These are phyloP conservation scores for Ganoderma sinense DNA, from an alignment of 1,284 basidiomycete species.

Conservation along the genomic window DNA sequence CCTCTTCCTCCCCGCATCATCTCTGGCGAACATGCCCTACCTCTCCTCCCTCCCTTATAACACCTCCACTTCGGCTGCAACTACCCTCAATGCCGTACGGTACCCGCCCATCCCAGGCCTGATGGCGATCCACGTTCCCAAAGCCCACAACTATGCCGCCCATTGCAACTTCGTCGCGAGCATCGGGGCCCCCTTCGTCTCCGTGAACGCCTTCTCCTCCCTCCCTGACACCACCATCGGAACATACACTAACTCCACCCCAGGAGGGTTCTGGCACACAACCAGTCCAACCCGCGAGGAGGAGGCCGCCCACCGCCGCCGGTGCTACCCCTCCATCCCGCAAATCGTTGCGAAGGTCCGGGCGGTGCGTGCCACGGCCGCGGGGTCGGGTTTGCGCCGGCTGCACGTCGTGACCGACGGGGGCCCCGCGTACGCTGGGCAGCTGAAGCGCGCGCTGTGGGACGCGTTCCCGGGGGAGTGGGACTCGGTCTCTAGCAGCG, in stretches of 20 bases:
- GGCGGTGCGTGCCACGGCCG: conserved; percentile 40
- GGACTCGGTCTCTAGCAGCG: conserved; percentile 40
- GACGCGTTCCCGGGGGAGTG: conserved; percentile 26
- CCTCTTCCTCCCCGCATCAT: conserved; percentile 39
- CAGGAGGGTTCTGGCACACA: not conserved
- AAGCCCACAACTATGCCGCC: conserved; percentile 59
- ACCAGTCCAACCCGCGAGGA: not conserved
- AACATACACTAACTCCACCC: not conserved
- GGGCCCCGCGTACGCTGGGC: conserved; percentile 43
- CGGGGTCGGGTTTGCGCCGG: conserved; percentile 38
- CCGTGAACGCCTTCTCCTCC: conserved; percentile 51
- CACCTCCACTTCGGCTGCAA: conserved; percentile 18
- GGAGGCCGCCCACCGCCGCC: conserved; percentile 41
- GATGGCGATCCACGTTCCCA: conserved; percentile 64
- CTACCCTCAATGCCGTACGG: not conserved
- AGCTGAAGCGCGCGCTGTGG: conserved; percentile 50
- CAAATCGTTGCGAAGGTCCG: conserved; percentile 53
- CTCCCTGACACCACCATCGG: conserved; percentile 31
- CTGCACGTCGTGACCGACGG: conserved; percentile 69
- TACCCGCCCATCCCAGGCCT: conserved; percentile 44
- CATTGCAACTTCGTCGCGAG: conserved; percentile 58
- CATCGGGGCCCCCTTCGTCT: conserved; percentile 49
- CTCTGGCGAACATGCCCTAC: conserved; percentile 10
- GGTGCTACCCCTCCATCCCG: conserved; percentile 57
- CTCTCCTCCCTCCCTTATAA: conserved; percentile 24